Evolutionary conservation across 257 asterid species (phyloP), one percentile per base, ranked within the genome.

Genomic region (Fraxinus anomala): DNA sequence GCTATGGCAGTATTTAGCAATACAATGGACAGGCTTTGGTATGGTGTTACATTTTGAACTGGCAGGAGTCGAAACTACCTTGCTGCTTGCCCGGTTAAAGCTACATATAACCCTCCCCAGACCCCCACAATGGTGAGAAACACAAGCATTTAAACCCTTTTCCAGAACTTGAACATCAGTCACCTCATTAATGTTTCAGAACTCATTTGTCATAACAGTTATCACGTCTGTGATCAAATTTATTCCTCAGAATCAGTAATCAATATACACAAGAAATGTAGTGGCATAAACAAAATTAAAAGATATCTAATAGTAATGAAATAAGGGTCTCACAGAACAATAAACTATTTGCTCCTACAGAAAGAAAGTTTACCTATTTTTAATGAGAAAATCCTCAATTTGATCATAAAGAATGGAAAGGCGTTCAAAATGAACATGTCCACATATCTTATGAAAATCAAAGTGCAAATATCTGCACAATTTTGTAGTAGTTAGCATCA

Each of bases 401-500:
- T 88, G 96, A 67, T 92, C 91, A 37, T 96, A 96, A 54, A 96
- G 96, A 76, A 91, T 86, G 63, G 97, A 96, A 82, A 96, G 95
- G 78, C 96, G 92, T 82, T 90, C 93, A 77, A 93, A 89, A 70
- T 88, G 88, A 77, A 85, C 85, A 79, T 92, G 96, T 39, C 99
- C 99, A 23, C 99, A 96, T 81, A 92, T 88, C 81, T 80, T 93
- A 81, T 96, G 99, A 86, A 96, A 96, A 88, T 96, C 99, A 51
- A 96, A 96, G 90, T 96, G 97, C 87, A 87, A 56, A 80, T 94
- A 96, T 84, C 98, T 96, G 91, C 80, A 78, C 40, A 80, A 80
- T 69, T 73, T 66, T 40, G 71, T 31, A 67, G 77, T 59, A 30
- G 73, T 84, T 73, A 82, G 77, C 65, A 82, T 36, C 59, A 74